Evolutionary conservation across 352 stramenopile genomes (phyloP), one percentile per base, ranked within the genome.

Genomic region (Pythium phragmiticola): DNA sequence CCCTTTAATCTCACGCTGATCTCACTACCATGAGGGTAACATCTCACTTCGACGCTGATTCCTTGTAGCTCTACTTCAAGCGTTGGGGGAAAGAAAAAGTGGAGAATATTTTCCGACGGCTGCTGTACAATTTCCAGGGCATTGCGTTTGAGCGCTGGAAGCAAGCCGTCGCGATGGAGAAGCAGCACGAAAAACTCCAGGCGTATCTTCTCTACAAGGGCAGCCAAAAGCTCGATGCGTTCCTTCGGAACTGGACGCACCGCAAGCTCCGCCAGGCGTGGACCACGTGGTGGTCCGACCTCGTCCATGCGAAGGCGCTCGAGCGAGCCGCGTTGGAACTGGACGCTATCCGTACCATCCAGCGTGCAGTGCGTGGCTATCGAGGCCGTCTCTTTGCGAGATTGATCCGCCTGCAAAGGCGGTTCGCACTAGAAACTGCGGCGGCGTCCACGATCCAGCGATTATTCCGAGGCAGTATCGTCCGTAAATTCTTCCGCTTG

Each of bases 141-240:
- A 60, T 89, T 3, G 85, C 83, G 5, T 84, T 92, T 41, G 63
- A 72, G 37, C 72, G 78, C n/a, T 94, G 78, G 79, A 78, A 74
- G 23, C 65, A 77, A 6, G 66, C 66, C 21, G 66, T 89, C 16
- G 74, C 65, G 37, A 75, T 63, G 30, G 78, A 89, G 37, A 91
- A 87, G 55, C 82, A 91, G 43, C 78, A 90, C 36, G 83, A 92
- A 41, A 89, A 89, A 48, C 68, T 86, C 12, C 74, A 88, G 28
- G 78, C 74, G 3, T 89, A 92, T 23, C 67, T 92, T 19, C 74
- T 91, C 41, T 92, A 90, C 72, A 90, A 90, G 54, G 85, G 85
- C 19, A 84, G 75, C 47, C 89, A 90, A 58, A 88, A 88, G 51
- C 76, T 94, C 14, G 82, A 92, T 45, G 53, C 66, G 7, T 91